Base-by-base conservation (phyloP, 805 yeast genomes). In the Ogataea pini region DNA sequence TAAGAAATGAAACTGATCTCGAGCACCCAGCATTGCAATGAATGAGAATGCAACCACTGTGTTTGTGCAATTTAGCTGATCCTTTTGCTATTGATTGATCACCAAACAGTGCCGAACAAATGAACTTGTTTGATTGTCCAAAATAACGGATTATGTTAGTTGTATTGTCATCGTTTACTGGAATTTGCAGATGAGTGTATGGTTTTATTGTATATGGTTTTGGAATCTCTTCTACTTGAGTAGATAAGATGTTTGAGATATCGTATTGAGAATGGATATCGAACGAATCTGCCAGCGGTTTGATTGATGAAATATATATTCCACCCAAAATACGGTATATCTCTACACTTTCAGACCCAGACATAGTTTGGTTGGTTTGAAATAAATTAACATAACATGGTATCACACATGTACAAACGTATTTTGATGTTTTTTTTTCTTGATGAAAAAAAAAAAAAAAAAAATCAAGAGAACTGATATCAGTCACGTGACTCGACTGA, bases 241-340 rank as follows among this genome's bases (percentile, higher is more conserved):
- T 77, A 0, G 96, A 84, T 18, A 92, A 64, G 9, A 94, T 79
- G 61, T 86, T 89, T 0, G 89, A 77, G 36, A 94, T 83, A 8
- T 79, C 77, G 55, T 75, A 68, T 18, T 78, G 72, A 18, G 71
- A 70, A 25, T 66, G 68, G 36, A 88, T 66, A 36, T 85, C 81
- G 12, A 73, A 66, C 36, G 70, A 76, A 3, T 79, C 75, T 13
- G 76, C 69, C 18, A 90, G 68, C 0, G 96, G 86, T 43, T 78
- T 79, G 17, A 85, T 71, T 0, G 94, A 80, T 4, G 96, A 90
- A 13, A 92, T 66, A 67, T 82, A 87, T 1, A 92, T 76, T 7
- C 84, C 83, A 20, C 95, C 96, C n/a, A 88, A 66, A n/a, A 90
- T 76, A 59, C 95, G 73, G 47, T 79, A 73, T 50, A 77, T 40